Percentiles rank a stretch among this genome's conserved stretches.
phyloP scores from a whole-genome alignment of 1,139 yeast genomes.

The Blastobotrys serpentis region DNA sequence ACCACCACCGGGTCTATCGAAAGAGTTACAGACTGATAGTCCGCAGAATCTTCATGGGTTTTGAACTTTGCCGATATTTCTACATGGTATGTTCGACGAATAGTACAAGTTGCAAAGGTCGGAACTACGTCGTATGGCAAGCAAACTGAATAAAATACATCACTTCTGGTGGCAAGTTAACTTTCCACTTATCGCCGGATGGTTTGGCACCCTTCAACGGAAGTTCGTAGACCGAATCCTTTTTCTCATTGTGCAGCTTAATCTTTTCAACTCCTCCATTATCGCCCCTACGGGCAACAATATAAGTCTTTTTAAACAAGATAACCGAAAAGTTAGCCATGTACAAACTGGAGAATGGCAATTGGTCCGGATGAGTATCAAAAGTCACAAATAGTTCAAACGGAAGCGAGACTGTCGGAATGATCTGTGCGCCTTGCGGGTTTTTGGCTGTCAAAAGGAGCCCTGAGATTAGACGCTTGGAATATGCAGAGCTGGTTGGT shows the following conservation, averaged over 20 bases:
- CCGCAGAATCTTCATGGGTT: conserved; percentile 9
- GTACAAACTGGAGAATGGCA: conserved; percentile 19
- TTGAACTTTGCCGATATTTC: conserved; percentile 49
- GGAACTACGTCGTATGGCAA: conserved; percentile 55
- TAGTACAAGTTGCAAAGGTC: conserved; percentile 57
- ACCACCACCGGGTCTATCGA: neutral
- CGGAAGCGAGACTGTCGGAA: conserved; percentile 31
- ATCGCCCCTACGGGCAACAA: conserved; percentile 30
- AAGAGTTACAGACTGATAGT: neutral
- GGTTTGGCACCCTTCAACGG: neutral
- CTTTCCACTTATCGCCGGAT: conserved; percentile 21
- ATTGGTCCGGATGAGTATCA: conserved; percentile 22
- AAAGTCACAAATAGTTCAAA: conserved; percentile 28
- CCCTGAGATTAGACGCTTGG: conserved; percentile 18
- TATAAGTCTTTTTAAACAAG: conserved; percentile 30
- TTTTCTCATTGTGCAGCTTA: neutral
- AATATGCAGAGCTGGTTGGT: neutral
- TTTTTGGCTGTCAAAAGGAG: conserved; percentile 33
- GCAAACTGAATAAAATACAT: conserved; percentile 41
- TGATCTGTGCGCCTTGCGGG: conserved; percentile 21
- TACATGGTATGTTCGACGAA: conserved; percentile 48
- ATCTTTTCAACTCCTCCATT: neutral
- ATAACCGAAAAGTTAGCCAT: conserved; percentile 27
- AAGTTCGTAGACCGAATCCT: neutral
- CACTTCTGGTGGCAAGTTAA: conserved; percentile 23